These are phyloP conservation scores for Calonectria ilicicola DNA, from an alignment of 2,329 filamentous ascomycete species.

Conservation along the genomic window DNA sequence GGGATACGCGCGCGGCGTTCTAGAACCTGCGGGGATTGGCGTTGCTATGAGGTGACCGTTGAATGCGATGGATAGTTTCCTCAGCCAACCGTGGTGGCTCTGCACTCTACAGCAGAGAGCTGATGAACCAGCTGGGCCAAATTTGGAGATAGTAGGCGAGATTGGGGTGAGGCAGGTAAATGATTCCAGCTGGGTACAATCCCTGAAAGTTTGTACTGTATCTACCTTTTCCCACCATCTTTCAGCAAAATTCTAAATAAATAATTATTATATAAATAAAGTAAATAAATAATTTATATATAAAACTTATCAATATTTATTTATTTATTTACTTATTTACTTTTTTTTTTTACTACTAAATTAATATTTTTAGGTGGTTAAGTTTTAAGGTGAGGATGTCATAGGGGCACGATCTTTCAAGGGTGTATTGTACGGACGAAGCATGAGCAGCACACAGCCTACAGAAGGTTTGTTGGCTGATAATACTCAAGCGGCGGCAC, in stretches of 20 bases:
- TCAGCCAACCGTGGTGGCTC: not conserved
- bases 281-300: too few relatives aligned
- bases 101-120: not conserved
- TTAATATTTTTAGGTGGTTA: too few relatives aligned
- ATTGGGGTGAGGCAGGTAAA: not conserved
- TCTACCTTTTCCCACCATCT: too few relatives aligned
- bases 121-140: not conserved
- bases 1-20: not conserved
- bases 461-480: not conserved
- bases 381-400: too few relatives aligned
- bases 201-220: too few relatives aligned
- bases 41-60: not conserved
- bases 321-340: too few relatives aligned
- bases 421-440: not conserved
- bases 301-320: too few relatives aligned
- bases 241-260: too few relatives aligned
- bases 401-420: too few relatives aligned
- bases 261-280: too few relatives aligned
- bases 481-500: not conserved
- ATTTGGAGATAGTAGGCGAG: not conserved
- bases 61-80: not conserved
- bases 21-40: conserved; percentile 3
- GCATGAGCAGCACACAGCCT: not conserved
- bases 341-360: too few relatives aligned
- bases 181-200: not conserved